phyloP scores from a whole-genome alignment of 306 rosid genomes.

The Castanea sativa region DNA sequence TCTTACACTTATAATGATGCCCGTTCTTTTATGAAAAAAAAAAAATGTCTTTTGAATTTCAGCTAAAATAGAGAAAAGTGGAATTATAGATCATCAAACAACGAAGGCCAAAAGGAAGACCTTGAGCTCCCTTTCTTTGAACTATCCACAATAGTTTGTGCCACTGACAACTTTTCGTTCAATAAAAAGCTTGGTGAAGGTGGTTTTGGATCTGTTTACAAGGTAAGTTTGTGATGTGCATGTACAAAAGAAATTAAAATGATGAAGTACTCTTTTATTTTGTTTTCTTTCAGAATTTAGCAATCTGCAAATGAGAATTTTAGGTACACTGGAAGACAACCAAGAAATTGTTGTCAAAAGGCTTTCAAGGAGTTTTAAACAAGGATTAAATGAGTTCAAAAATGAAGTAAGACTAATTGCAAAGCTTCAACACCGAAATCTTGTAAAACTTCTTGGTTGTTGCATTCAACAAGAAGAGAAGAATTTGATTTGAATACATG shows the following conservation, averaged over 20 bases:
- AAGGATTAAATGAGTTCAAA: constrained; percentile 56
- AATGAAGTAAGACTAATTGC: constrained; percentile 58
- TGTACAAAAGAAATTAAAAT: not conserved
- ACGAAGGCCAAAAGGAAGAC: constrained; percentile 26
- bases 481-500: constrained; percentile 60
- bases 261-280: no score
- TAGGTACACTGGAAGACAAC: constrained; percentile 47
- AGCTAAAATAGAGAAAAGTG: not conserved
- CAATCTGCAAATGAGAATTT: not conserved
- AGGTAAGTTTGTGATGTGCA: constrained; percentile 14
- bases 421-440: constrained; percentile 70
- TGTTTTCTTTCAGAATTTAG: no score
- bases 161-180: constrained; percentile 44
- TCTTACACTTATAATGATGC: not conserved
- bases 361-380: constrained; percentile 47
- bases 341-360: constrained; percentile 63
- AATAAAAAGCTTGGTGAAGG: constrained; percentile 55
- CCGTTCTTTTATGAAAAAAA: not conserved
- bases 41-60: not conserved
- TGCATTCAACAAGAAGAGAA: constrained; percentile 53
- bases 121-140: constrained; percentile 47
- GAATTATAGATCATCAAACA: not conserved
- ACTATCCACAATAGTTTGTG: constrained; percentile 27
- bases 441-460: constrained; percentile 64
- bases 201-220: constrained; percentile 60